Base-by-base conservation (phyloP, 768 basidiomycete species). In the Naganishia friedmannii region DNA sequence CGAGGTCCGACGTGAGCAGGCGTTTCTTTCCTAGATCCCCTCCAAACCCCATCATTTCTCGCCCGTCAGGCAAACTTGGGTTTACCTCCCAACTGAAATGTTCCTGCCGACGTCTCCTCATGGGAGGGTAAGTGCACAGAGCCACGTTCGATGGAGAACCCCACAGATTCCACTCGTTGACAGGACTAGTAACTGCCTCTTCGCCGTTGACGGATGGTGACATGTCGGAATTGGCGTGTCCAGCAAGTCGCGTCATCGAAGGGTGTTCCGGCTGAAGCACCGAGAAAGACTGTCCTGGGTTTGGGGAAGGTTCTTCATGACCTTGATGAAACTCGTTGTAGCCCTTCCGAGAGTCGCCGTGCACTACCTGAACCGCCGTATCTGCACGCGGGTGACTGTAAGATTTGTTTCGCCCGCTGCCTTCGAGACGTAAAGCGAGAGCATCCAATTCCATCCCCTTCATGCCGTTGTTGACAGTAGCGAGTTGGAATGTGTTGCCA, bases 11-110 rank as follows among this genome's bases (percentile, higher is more conserved):
- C 37, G 32, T 3, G 19, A 31, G 45, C 45, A 69, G 19, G 32
- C 68, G 56, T 23, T 69, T 69, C 68, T 58, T 60, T 9, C 68
- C 68, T 51, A 69, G 48, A 23, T 69, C 68, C 15, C 68, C 68
- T 7, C 68, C 68, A 42, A 69, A 69, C 15, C 68, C 68, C 68
- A 69, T 69, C 31, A 69, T 21, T 39, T 60, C 31, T 23, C 53
- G 56, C 3, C 68, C 68, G 23, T 69, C 68, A 15, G 42, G 32
- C 28, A 69, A 10, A 26, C 68, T 58, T 1, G 68, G 68, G 29
- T 69, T 69, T 8, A 34, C 45, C 17, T 60, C 68, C 68, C 68
- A 63, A 31, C 45, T 63, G 46, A 69, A 69, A 1, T 26, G 56
- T 13, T n/a, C 46, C 29, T 45, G 46, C 2, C 68, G 55, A 12